Evolutionary conservation across 257 asterid species (phyloP), one percentile per base, ranked within the genome.

Genomic region (Gentiana dahurica): DNA sequence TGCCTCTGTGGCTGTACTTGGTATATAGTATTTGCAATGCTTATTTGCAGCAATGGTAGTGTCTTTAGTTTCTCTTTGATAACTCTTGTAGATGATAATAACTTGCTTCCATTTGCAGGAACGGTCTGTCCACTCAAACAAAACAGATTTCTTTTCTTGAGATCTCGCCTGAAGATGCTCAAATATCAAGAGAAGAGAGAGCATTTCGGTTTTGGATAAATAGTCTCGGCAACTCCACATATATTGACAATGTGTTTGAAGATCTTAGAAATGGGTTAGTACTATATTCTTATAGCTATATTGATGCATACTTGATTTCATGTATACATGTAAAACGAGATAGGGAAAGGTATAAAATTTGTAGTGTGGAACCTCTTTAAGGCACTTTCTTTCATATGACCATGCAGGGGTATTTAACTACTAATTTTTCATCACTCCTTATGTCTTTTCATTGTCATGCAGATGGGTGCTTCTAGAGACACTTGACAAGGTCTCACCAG

Each of bases 241-340:
- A 79, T 77, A 87, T 88, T 32, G 96, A 91, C 71, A 91, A 91
- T 69, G 87, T 87, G 51, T 87, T 91, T 74, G 98, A 91, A 81
- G 98, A 91, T 78, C 87, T 91, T 61, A 87, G 96, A 69, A 77
- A 87, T 51, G 98, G 98, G 98, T 87, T 63, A 73, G 84, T 74
- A 13, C 24, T 45, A 50, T 65, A 50, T 65, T 63, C 48, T 15
- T 38, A 5, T 32, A 57, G 41, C 50, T 44, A 8, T 12, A 5
- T 24, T 6, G 13, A 12, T 45, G 46, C 33, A 6, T 47, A 5
- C 63, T 47, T 8, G 15, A 55, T 55, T 24, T 46, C 35, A 41
- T 6, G 15, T 12, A n/a, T 45, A 34, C 8, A 4, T 34, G 35
- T 3, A 12, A 48, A 37, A 24, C 55, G 36, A 34, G 32, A 48